These are phyloP conservation scores for Sporothrix brunneoviolacea DNA, from an alignment of 2,329 filamentous ascomycete genomes.

Conservation along the genomic window DNA sequence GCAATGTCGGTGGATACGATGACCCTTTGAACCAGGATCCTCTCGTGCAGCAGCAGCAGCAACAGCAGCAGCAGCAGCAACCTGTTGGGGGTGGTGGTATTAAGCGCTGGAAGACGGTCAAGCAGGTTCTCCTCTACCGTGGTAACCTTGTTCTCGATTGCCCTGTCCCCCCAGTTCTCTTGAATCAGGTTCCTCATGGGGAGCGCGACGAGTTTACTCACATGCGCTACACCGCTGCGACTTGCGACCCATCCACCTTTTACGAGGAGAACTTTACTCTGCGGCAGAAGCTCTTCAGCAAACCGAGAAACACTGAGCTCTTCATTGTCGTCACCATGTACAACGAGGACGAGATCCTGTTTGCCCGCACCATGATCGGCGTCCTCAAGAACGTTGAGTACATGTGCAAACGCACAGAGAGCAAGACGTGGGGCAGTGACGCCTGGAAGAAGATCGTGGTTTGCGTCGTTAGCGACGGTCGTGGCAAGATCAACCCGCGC, in stretches of 20 bases:
- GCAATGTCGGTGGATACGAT: constrained; percentile 33
- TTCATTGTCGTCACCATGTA: constrained; percentile 99
- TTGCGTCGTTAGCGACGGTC: constrained; percentile 92
- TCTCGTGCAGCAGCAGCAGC: constrained; percentile 10
- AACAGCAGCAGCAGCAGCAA: constrained; percentile 35
- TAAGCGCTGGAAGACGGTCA: constrained; percentile 95
- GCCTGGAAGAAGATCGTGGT: constrained; percentile 99
- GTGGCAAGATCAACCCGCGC: constrained; percentile 90
- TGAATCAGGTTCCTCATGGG: constrained; percentile 83
- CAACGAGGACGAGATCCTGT: constrained; percentile 95
- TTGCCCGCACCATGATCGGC: constrained; percentile 90
- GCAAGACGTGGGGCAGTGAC: constrained; percentile 96
- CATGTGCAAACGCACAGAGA: constrained; percentile 89
- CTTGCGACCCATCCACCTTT: constrained; percentile 85
- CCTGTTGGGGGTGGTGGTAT: constrained; percentile 49
- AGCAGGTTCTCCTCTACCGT: constrained; percentile 94
- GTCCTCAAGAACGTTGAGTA: constrained; percentile 99
- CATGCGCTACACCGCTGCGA: constrained; percentile 91
- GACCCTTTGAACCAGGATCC: constrained; percentile 26
- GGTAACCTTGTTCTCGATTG: constrained; percentile 97
- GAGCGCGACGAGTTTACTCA: constrained; percentile 89
- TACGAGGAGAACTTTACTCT: constrained; percentile 85
- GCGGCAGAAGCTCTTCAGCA: constrained; percentile 85
- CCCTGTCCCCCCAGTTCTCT: constrained; percentile 79
- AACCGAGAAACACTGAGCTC: constrained; percentile 84